Evolutionary conservation across 2,329 filamentous ascomycete genomes (phyloP).

Genomic region (Atkinsonella texensis): DNA sequence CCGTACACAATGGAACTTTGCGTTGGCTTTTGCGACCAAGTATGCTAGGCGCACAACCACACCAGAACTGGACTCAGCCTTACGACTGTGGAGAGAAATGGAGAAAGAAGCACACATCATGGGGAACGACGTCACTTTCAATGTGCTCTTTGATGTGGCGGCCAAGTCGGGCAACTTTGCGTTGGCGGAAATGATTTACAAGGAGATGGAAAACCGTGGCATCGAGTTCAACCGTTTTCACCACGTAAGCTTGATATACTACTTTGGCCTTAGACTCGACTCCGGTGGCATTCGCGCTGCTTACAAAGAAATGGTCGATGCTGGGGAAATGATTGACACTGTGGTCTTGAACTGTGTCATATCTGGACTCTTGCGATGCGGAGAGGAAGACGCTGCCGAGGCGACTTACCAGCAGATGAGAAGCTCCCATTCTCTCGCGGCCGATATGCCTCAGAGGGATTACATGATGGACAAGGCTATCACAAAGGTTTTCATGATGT

Average conservation of each 20-base stretch:
- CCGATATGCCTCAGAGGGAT: conserved; percentile 29
- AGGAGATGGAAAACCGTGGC: conserved; percentile 63
- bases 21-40: conserved; percentile 66
- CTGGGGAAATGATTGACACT: conserved; percentile 80
- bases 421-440: conserved; percentile 32
- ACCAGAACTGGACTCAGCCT: conserved; percentile 46
- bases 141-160: conserved; percentile 81
- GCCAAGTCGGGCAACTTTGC: conserved; percentile 74
- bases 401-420: conserved; percentile 82
- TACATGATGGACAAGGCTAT: conserved; percentile 37
- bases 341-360: conserved; percentile 81
- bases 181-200: conserved; percentile 73
- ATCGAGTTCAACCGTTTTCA: conserved; percentile 66
- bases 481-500: conserved; percentile 44
- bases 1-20: conserved; percentile 67
- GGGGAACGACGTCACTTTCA: conserved; percentile 75
- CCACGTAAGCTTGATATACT: conserved; percentile 71
- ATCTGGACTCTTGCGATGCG: conserved; percentile 60
- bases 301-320: conserved; percentile 72
- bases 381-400: conserved; percentile 66
- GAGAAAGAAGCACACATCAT: conserved; percentile 55
- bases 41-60: conserved; percentile 50
- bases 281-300: conserved; percentile 61
- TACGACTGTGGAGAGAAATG: conserved; percentile 83
- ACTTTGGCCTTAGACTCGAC: conserved; percentile 64